Percentiles rank a stretch among this genome's conserved stretches.
Conservation (phyloP, 2,329 filamentous ascomycete genomes). For the Colletotrichum filicis region DNA sequence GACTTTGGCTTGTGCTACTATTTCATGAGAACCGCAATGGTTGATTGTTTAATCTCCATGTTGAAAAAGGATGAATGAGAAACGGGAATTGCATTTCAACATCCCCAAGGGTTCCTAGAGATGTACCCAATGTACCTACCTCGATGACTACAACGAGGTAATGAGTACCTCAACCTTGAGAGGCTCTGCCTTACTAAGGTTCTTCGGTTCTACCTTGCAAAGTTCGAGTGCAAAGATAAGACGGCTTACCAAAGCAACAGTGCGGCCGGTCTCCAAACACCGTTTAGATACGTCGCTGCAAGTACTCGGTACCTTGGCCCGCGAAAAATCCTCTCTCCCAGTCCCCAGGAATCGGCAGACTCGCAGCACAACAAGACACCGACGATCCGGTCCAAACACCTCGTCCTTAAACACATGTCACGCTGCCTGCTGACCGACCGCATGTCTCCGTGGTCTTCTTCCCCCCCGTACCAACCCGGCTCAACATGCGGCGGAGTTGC, state of each 20-base stretch:
- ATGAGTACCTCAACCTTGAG: no score
- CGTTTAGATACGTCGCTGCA: not conserved
- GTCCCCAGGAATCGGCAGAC: conserved; percentile 11
- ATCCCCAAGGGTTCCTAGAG: not conserved
- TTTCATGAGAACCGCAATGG: not conserved
- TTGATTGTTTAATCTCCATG: not conserved
- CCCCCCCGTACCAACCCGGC: conserved; percentile 36
- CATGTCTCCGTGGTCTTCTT: conserved; percentile 35
- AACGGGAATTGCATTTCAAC: not conserved
- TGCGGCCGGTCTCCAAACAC: not conserved
- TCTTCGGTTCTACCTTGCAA: not conserved
- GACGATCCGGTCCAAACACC: conserved; percentile 35
- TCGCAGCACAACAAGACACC: conserved; percentile 37
- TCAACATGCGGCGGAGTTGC: conserved; percentile 67
- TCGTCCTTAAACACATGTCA: conserved; percentile 32
- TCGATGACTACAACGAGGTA: no score
- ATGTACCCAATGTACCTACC: not conserved
- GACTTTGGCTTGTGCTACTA: not conserved
- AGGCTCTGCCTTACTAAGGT: not conserved
- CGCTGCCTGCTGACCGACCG: conserved; percentile 35
- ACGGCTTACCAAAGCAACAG: conserved; percentile 8
- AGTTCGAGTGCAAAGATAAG: not conserved
- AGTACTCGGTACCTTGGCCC: conserved; percentile 27
- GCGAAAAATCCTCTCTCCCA: conserved; percentile 32
- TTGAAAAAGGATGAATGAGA: not conserved